Evolutionary conservation across 805 yeast species (phyloP), one percentile per base, ranked within the genome.

Genomic region (Saturnispora besseyi): DNA sequence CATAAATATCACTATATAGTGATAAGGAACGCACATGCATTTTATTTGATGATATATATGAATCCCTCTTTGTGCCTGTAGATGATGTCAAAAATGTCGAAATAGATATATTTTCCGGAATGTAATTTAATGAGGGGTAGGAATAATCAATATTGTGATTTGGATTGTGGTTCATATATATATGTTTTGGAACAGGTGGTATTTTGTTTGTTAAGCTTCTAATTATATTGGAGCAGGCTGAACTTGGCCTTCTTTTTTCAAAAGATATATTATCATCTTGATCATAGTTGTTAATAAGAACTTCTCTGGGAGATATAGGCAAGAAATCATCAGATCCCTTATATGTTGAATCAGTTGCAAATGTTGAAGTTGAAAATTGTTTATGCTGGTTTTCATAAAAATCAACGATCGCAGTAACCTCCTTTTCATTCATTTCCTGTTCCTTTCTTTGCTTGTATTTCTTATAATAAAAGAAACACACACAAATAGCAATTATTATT

Each of bases 211-310:
- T 41, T 30, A 45, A 34, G 3, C 34, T 33, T 26, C 41, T 22
- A 9, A 47, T 36, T 11, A 41, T 29, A 47, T 47, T 18, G 45
- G 30, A 33, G 33, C 33, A n/a, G 36, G 41, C 18, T 33, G 18
- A 12, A 41, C 34, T 26, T 31, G 22, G 22, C 33, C 41, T 41
- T 8, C 40, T 38, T 33, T 44, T 40, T 6, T 72, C 73, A 24
- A 78, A 72, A 4, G 81, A 76, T 9, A 72, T 62, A 28, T 66
- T 74, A 46, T 75, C 82, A 31, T 60, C 65, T 49, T 66, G 68
- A 30, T 61, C 68, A 47, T 55, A 65, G 49, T 64, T 54, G 41
- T 65, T 65, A 24, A 63, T 56, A 48, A 57, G 49, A 22, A 61
- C 61, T 34, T 62, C 59, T 13, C 44, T 37, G 11, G 34, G 28